Conservation (phyloP, 768 basidiomycete genomes). For the Podaxis sp. region DNA sequence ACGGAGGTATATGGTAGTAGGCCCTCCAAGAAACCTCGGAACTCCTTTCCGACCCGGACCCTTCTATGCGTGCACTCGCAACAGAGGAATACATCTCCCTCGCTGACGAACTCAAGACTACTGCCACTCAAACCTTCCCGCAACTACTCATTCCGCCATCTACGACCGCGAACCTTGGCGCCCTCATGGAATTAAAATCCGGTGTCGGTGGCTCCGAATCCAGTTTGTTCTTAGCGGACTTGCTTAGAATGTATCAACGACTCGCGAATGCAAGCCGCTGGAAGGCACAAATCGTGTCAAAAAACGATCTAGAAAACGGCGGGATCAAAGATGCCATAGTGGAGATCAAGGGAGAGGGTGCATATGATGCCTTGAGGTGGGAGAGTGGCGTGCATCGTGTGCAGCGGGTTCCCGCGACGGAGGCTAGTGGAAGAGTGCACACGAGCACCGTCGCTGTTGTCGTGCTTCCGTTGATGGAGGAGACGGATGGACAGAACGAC, state of each 20-base stretch:
- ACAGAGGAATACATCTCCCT: slow-evolving; percentile 57
- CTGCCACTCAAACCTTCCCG: slow-evolving; percentile 52
- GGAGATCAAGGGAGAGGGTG: slow-evolving; percentile 73
- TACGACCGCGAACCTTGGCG: slow-evolving; percentile 59
- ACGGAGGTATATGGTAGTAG: slow-evolving; percentile 37
- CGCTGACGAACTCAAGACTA: slow-evolving; percentile 26
- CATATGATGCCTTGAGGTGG: slow-evolving; percentile 77
- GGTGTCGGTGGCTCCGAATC: slow-evolving; percentile 93
- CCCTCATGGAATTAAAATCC: slow-evolving; percentile 86
- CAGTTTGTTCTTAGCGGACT: slow-evolving; percentile 70
- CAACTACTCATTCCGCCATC: slow-evolving; percentile 71
- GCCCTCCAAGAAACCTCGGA: slow-evolving; percentile 56
- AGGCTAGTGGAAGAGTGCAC: slow-evolving; percentile 82
- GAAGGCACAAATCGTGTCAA: slow-evolving; percentile 40
- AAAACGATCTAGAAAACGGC: slow-evolving; percentile 53
- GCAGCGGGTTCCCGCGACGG: slow-evolving; percentile 90
- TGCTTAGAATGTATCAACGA: too few species aligned
- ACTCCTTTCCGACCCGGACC: slow-evolving; percentile 71
- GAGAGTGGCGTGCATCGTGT: slow-evolving; percentile 97
- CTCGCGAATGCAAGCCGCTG: too few species aligned
- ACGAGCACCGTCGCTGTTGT: slow-evolving; percentile 88
- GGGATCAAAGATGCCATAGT: slow-evolving; percentile 76
- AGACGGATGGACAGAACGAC: slow-evolving; percentile 53
- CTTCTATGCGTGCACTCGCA: slow-evolving; percentile 71
- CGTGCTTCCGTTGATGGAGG: slow-evolving; percentile 77